Conservation (phyloP, 2,329 filamentous ascomycete genomes). For the Delphinella strobiligena region DNA sequence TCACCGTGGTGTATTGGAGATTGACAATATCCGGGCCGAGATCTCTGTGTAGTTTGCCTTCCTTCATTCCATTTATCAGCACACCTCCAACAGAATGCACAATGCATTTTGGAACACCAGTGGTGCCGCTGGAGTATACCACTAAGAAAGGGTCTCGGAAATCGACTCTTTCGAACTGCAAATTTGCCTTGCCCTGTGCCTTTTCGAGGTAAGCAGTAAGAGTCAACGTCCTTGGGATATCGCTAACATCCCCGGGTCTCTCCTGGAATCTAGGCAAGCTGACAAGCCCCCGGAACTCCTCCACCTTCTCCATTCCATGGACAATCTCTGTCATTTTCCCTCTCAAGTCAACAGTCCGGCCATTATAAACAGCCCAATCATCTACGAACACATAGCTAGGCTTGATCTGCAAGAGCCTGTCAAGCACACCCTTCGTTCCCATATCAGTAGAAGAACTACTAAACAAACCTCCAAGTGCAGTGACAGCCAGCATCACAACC, state of each 20-base stretch:
- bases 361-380: conserved; percentile 68
- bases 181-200: conserved; percentile 24
- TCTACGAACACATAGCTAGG: conserved; percentile 78
- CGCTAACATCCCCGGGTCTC: conserved; percentile 44
- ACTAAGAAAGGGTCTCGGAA: conserved; percentile 70
- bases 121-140: conserved; percentile 64
- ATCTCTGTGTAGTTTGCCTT: conserved; percentile 43
- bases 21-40: conserved; percentile 30
- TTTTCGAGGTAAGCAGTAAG: conserved; percentile 29
- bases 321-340: conserved; percentile 59
- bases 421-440: conserved; percentile 65
- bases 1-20: conserved; percentile 46
- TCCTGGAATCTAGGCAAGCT: conserved; percentile 53
- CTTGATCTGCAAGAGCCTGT: conserved; percentile 61
- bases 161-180: conserved; percentile 47
- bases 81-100: conserved; percentile 62
- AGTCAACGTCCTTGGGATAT: conserved; percentile 36
- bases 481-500: conserved; percentile 56
- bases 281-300: conserved; percentile 51
- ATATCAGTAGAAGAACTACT: conserved; percentile 71
- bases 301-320: conserved; percentile 40
- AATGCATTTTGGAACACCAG: conserved; percentile 74
- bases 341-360: conserved; percentile 59
- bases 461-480: conserved; percentile 63
- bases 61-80: conserved; percentile 49